Evolutionary conservation across 2,329 filamentous ascomycete genomes (phyloP).

Genomic region (Stachybotrys echinatus): DNA sequence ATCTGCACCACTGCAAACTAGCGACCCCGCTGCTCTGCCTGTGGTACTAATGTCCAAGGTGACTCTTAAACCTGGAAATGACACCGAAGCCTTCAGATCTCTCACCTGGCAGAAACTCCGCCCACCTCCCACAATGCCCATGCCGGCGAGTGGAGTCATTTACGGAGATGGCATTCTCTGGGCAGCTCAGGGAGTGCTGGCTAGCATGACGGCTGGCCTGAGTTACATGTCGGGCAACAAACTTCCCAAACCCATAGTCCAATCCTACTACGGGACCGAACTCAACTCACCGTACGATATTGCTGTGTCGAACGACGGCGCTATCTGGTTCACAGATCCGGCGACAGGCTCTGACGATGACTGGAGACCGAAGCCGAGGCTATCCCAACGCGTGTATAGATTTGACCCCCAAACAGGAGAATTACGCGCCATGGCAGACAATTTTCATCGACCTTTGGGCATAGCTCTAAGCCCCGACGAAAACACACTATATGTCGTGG

Average conservation of each 20-base stretch:
- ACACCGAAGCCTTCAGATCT: not conserved
- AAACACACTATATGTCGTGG: not conserved
- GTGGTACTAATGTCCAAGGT: slow-evolving; percentile 1
- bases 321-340: not conserved
- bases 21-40: not conserved
- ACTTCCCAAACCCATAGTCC: not conserved
- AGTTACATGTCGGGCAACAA: not conserved
- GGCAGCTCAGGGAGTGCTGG: not conserved
- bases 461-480: not conserved
- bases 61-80: not conserved
- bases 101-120: not conserved
- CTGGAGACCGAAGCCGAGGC: not conserved
- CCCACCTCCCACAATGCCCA: not conserved
- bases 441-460: not conserved
- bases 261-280: not conserved
- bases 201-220: not conserved
- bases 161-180: not conserved
- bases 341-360: not conserved
- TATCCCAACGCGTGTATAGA: not conserved
- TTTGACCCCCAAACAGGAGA: not conserved
- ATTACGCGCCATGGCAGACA: not conserved
- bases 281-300: slow-evolving; percentile 1
- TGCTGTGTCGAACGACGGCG: not conserved
- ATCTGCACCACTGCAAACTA: not conserved
- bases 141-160: not conserved